phyloP scores from a whole-genome alignment of 768 basidiomycete species.

The Rhizopogon vulgaris region DNA sequence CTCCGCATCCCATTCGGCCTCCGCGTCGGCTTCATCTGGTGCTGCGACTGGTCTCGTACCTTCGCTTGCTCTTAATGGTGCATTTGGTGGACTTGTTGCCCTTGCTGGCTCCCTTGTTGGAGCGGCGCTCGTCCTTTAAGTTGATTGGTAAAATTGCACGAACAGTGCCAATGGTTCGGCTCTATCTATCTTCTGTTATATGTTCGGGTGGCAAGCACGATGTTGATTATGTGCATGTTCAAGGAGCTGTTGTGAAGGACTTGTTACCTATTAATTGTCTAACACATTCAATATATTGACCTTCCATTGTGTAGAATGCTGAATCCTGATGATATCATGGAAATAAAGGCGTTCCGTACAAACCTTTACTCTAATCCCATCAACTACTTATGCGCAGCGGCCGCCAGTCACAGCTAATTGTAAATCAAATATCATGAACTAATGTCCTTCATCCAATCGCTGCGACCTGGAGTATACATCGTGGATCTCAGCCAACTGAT shows the following conservation, averaged over 20 bases:
- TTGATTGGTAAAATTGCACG: neutral
- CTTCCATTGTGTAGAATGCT: no score
- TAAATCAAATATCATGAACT: no score
- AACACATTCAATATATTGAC: no score
- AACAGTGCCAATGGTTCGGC: neutral
- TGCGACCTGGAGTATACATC: neutral
- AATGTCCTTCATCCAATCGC: no score
- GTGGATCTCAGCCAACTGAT: no score
- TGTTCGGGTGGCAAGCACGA: neutral
- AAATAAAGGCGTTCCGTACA: neutral
- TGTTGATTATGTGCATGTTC: neutral
- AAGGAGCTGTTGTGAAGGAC: neutral
- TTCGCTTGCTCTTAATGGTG: slow-evolving; percentile 12
- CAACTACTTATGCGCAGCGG: no score
- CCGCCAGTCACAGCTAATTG: no score
- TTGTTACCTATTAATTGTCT: neutral
- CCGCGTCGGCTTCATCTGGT: neutral
- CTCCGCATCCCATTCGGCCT: neutral
- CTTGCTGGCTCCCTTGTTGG: slow-evolving; percentile 21
- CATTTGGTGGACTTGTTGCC: slow-evolving; percentile 17
- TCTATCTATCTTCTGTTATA: neutral
- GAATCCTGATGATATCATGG: no score
- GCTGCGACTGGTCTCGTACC: slow-evolving; percentile 13
- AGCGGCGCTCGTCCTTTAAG: slow-evolving; percentile 18
- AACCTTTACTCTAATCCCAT: no score